A percentile compares a stretch with the other conserved stretches of the same genome.
These are phyloP conservation scores for Herpetomonas tarakana DNA, from an alignment of 208 protist genomes.

Conservation along the genomic window DNA sequence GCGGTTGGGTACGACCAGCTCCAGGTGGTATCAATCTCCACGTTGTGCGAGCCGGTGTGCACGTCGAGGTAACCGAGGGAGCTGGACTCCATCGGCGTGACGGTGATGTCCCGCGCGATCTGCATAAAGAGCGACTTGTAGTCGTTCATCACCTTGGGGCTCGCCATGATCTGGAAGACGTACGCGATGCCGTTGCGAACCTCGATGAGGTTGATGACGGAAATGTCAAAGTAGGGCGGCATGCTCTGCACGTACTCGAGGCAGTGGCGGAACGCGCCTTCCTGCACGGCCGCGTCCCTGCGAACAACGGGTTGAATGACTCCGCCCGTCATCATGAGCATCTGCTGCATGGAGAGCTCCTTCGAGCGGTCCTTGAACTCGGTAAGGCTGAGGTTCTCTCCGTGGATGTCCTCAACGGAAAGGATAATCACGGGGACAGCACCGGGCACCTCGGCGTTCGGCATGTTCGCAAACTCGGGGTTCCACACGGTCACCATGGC, in stretches of 20 bases:
- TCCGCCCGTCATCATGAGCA: constrained; percentile 80
- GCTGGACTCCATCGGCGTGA: constrained; percentile 36
- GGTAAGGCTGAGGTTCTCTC: constrained; percentile 60
- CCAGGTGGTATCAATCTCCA: constrained; percentile 61
- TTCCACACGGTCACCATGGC: constrained; percentile 79
- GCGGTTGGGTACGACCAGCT: constrained; percentile 28
- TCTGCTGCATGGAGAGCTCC: constrained; percentile 64
- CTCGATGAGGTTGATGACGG: constrained; percentile 69
- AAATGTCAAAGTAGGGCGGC: constrained; percentile 66
- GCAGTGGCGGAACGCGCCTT: constrained; percentile 58
- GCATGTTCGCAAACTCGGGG: constrained; percentile 42
- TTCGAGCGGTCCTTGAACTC: constrained; percentile 83
- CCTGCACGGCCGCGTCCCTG: constrained; percentile 35
- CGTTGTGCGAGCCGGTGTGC: constrained; percentile 34
- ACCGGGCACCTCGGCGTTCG: constrained; percentile 35
- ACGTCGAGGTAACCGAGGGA: constrained; percentile 49
- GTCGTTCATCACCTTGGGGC: constrained; percentile 50
- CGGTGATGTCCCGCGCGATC: constrained; percentile 39
- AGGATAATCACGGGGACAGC: constrained; percentile 64
- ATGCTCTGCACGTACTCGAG: constrained; percentile 67
- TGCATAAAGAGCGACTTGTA: constrained; percentile 62
- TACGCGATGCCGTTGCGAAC: constrained; percentile 70
- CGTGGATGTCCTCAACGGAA: constrained; percentile 70
- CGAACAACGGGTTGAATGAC: constrained; percentile 54
- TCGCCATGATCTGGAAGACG: constrained; percentile 81